Conservation (phyloP, 768 basidiomycete genomes). For the Pisolithus albus region DNA sequence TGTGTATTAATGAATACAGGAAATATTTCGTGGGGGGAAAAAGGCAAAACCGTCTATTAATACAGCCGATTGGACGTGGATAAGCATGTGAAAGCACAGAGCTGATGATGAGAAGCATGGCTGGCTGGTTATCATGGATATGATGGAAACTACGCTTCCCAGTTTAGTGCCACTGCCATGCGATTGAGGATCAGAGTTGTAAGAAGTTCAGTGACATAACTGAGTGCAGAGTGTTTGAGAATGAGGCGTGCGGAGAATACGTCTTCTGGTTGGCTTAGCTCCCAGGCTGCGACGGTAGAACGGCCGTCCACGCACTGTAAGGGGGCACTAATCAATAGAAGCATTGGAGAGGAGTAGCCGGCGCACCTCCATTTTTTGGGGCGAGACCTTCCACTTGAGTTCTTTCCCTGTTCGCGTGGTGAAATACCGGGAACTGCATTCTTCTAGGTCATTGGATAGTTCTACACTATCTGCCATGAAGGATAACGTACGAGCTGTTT, state of each 20-base stretch:
- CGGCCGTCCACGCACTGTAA: constrained; percentile 59
- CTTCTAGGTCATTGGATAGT: not conserved
- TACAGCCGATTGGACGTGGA: not conserved
- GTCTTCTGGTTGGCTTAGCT: constrained; percentile 49
- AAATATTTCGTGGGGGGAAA: not conserved
- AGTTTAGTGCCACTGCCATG: constrained; percentile 55
- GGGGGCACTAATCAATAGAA: not conserved
- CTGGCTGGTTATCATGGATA: not conserved
- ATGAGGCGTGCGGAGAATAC: constrained; percentile 55
- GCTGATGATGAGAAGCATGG: constrained; percentile 4
- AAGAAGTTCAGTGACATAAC: constrained; percentile 68
- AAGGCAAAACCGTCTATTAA: not conserved
- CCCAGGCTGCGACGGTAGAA: constrained; percentile 60
- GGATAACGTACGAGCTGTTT: constrained; percentile 51
- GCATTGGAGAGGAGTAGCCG: not conserved
- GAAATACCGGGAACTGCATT: constrained; percentile 65
- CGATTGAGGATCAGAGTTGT: constrained; percentile 70
- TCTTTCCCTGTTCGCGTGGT: constrained; percentile 59
- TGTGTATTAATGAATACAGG: not conserved
- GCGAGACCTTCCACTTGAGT: constrained; percentile 67
- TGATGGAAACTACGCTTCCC: constrained; percentile 29
- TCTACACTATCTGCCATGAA: not conserved
- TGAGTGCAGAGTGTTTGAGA: constrained; percentile 50
- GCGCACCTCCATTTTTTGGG: constrained; percentile 64
- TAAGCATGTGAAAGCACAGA: not conserved